These are phyloP conservation scores for Microcyclosporella mali DNA, from an alignment of 2,329 filamentous ascomycete genomes.

Conservation along the genomic window DNA sequence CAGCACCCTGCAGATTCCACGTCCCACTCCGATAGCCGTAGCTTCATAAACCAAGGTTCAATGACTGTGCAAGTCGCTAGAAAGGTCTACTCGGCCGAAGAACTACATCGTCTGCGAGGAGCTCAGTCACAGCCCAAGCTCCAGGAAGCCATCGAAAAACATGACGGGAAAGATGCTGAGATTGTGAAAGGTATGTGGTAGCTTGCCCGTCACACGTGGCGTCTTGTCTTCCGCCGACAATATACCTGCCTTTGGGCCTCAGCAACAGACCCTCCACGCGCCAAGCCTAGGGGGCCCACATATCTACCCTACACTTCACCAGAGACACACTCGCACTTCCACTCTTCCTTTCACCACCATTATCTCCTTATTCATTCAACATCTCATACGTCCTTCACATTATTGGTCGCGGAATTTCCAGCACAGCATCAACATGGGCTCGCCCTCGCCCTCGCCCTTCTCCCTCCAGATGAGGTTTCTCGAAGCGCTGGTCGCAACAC, in stretches of 20 bases:
- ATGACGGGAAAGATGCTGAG: slow-evolving; percentile 32
- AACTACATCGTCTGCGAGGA: slow-evolving; percentile 31
- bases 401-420: neutral
- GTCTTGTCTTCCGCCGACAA: neutral
- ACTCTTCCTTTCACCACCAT: slow-evolving; percentile 1
- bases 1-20: no score
- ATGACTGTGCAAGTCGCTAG: slow-evolving; percentile 28
- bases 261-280: neutral
- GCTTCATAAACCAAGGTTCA: no score
- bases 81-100: slow-evolving; percentile 34
- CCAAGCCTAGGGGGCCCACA: no score
- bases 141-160: slow-evolving; percentile 31
- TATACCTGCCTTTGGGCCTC: neutral
- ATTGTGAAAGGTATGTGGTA: slow-evolving; percentile 32
- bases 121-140: slow-evolving; percentile 32
- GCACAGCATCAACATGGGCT: neutral
- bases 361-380: slow-evolving; percentile 1
- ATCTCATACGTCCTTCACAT: no score
- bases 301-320: no score
- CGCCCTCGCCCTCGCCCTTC: neutral
- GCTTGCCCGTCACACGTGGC: neutral
- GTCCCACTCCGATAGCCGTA: no score
- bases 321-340: no score
- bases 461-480: slow-evolving; percentile 1
- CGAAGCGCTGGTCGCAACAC: slow-evolving; percentile 19